Base-by-base conservation (phyloP, 2,329 filamentous ascomycete species). In the Parafenestella ontariensis region DNA sequence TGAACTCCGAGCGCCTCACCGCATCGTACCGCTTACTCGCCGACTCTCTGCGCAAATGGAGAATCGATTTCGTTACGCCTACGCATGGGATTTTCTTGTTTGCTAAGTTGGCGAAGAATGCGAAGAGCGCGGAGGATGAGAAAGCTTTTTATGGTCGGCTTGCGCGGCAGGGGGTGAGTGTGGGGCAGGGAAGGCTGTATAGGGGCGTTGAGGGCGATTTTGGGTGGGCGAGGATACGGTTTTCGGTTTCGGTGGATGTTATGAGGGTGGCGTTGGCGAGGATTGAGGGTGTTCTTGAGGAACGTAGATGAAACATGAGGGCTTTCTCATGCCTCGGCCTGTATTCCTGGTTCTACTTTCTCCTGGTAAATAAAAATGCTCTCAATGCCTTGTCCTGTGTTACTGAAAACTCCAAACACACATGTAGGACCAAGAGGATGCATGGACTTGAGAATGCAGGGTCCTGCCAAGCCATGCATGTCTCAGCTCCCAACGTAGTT, bases 81-180 rank as follows among this genome's bases (percentile, higher is more conserved):
- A 68, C 68, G 2, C 59, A 70, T n/a, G 69, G 70, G 6, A 54
- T 71, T 15, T 66, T 68, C n/a, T 13, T 73, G 1, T 71, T 68
- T 39, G 70, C 68, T 0, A 61, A 61, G 23, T 34, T 69, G 9
- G 65, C 57, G 5, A 62, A 52, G 8, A 48, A 43, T 3, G 58
- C 61, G 0, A 59, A 42, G 31, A 64, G 39, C 18, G 41, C 31
- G 1, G 56, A 53, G 13, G 64, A 73, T 3, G 69, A 73, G 36
- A 49, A 26, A 5, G 21, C 24, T 0, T 69, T 69, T 17, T 71
- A 57, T 29, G 39, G 62, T 24, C 49, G 54, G 3, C 42, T 73
- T 42, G 60, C 52, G 1, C 34, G 46, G 1, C 48, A 60, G n/a
- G 69, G 69, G 0, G 52, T 73, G 1, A 49, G 44, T 9, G 56